These are phyloP conservation scores for Fusarium sarcochroum DNA, from an alignment of 2,329 filamentous ascomycete genomes.

Conservation along the genomic window DNA sequence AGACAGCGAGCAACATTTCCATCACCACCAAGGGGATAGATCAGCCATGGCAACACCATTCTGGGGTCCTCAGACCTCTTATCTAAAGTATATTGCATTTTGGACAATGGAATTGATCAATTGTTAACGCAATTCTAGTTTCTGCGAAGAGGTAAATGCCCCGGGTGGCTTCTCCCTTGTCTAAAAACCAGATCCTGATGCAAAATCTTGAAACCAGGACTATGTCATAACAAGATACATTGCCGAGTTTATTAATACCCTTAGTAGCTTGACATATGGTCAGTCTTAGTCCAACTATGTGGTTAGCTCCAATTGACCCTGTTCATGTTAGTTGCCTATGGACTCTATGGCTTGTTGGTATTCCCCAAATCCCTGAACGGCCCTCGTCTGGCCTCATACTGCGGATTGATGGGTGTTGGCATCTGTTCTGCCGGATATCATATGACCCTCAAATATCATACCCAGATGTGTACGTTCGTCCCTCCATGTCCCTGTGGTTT, in stretches of 20 bases:
- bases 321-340: slow-evolving; percentile 53
- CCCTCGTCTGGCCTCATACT: slow-evolving; percentile 54
- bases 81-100: slow-evolving; percentile 47
- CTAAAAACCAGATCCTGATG: slow-evolving; percentile 1
- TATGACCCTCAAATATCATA: slow-evolving; percentile 55
- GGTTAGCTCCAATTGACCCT: slow-evolving; percentile 6
- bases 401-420: slow-evolving; percentile 55
- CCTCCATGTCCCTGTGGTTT: accelerated
- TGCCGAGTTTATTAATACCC: slow-evolving; percentile 61
- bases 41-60: slow-evolving; percentile 41
- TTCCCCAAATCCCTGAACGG: slow-evolving; percentile 31
- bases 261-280: slow-evolving; percentile 58
- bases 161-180: neutral
- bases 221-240: slow-evolving; percentile 60
- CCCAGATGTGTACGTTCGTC: slow-evolving; percentile 52
- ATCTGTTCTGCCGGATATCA: slow-evolving; percentile 53
- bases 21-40: neutral
- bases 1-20: neutral
- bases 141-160: slow-evolving; percentile 50
- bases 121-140: slow-evolving; percentile 28
- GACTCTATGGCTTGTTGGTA: slow-evolving; percentile 55
- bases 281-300: neutral
- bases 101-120: accelerated
- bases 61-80: slow-evolving; percentile 52
- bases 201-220: slow-evolving; percentile 42